phyloP scores from a whole-genome alignment of 2,329 filamentous ascomycete species.

The Xenosphaeropsis pyriputrescens region DNA sequence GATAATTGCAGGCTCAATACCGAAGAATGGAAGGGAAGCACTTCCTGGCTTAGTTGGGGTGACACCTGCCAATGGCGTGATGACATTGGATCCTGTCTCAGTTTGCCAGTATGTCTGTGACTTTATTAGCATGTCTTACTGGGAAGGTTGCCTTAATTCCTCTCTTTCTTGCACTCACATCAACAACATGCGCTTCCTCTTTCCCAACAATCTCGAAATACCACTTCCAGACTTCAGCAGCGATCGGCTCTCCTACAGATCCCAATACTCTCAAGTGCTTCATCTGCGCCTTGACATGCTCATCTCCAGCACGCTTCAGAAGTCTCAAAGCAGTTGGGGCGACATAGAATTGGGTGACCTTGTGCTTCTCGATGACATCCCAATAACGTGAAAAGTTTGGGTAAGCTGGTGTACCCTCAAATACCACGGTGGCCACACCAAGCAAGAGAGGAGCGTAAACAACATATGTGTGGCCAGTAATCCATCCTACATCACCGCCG shows the following conservation, averaged over 20 bases:
- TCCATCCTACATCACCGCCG: slow-evolving; percentile 97
- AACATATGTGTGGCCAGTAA: slow-evolving; percentile 96
- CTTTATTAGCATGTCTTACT: slow-evolving; percentile 5
- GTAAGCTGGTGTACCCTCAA: slow-evolving; percentile 94
- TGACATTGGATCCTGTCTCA: slow-evolving; percentile 93
- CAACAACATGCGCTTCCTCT: slow-evolving; percentile 83
- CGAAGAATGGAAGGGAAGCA: slow-evolving; percentile 94
- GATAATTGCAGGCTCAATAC: slow-evolving; percentile 93
- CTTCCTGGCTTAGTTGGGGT: slow-evolving; percentile 95
- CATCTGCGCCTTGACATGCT: slow-evolving; percentile 85
- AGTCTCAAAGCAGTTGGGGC: slow-evolving; percentile 86
- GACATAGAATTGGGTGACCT: slow-evolving; percentile 96
- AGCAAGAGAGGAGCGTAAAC: slow-evolving; percentile 91
- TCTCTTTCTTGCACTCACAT: slow-evolving; percentile 45
- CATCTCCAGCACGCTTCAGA: slow-evolving; percentile 87
- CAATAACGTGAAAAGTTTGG: slow-evolving; percentile 97
- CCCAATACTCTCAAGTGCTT: slow-evolving; percentile 79
- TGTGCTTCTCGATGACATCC: slow-evolving; percentile 93
- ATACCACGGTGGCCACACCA: slow-evolving; percentile 88
- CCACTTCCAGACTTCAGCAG: slow-evolving; percentile 99
- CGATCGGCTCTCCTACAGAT: slow-evolving; percentile 94
- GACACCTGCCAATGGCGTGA: slow-evolving; percentile 81
- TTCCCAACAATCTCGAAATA: slow-evolving; percentile 93
- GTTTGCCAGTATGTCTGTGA: slow-evolving; percentile 97
- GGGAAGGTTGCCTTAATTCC: too few relatives aligned